Conservation (phyloP, 2,329 filamentous ascomycete genomes). For the Ophiostoma sp. region DNA sequence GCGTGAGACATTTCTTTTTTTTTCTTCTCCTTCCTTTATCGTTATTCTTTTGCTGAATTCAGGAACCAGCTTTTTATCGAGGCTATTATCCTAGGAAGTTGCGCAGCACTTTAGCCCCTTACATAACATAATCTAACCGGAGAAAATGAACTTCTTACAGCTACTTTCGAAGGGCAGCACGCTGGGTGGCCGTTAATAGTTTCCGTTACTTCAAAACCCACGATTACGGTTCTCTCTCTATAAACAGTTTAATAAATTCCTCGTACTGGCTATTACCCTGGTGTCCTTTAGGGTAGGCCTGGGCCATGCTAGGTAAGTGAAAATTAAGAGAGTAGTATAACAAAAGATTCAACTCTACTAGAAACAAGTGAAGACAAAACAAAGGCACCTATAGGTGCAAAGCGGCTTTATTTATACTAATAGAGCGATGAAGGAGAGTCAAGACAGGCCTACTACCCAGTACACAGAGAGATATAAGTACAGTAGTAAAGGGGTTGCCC, state of each 20-base stretch:
- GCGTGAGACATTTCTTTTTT: too few species aligned
- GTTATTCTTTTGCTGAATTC: too few species aligned
- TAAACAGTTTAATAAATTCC: slow-evolving; percentile 27
- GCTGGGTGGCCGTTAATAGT: slow-evolving; percentile 27
- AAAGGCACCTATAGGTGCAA: slow-evolving; percentile 14
- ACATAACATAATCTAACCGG: slow-evolving; percentile 21
- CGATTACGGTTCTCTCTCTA: slow-evolving; percentile 22
- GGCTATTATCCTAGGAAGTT: too few species aligned
- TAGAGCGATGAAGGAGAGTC: neutral
- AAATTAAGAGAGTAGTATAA: slow-evolving; percentile 1
- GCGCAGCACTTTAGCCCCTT: too few species aligned
- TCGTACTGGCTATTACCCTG: slow-evolving; percentile 15
- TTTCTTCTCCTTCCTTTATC: too few species aligned
- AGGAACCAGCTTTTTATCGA: too few species aligned
- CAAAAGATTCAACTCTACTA: neutral
- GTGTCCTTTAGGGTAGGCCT: slow-evolving; percentile 8
- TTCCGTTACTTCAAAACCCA: slow-evolving; percentile 27
- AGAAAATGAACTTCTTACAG: slow-evolving; percentile 30
- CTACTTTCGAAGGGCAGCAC: slow-evolving; percentile 30
- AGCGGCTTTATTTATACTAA: slow-evolving; percentile 10
- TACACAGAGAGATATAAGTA: neutral
- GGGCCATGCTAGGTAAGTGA: neutral
- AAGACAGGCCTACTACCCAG: neutral
- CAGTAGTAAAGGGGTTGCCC: neutral
- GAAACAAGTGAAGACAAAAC: slow-evolving; percentile 9